Evolutionary conservation across 257 asterid species (phyloP).

Genomic region (Cordia subcordata): DNA sequence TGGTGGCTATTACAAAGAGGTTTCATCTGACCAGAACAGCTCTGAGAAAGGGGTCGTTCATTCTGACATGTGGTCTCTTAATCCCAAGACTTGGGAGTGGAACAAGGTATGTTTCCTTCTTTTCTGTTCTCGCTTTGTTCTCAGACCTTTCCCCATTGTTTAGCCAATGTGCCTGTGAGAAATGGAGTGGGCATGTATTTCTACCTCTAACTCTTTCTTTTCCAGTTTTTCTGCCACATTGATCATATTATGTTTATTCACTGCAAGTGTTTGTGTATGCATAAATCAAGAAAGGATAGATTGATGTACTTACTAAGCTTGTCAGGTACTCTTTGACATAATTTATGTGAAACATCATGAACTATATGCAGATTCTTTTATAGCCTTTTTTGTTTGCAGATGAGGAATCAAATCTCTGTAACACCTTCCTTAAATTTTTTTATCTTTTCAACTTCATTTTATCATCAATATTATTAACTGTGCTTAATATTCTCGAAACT

Average conservation of each 20-base stretch:
- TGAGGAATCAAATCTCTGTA: too few species aligned
- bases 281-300: too few species aligned
- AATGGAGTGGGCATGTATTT: not conserved
- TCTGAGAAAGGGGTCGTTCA: conserved; percentile 93
- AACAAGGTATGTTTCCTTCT: conserved; percentile 63
- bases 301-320: too few species aligned
- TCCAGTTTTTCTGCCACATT: not conserved
- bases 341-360: too few species aligned
- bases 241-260: not conserved
- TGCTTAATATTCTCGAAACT: too few species aligned
- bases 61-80: conserved; percentile 93
- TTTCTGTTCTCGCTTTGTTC: conserved; percentile 1
- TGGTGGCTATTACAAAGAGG: conserved; percentile 96
- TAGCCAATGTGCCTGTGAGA: not conserved
- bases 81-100: conserved; percentile 98
- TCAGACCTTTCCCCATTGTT: not conserved
- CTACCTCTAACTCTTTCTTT: not conserved
- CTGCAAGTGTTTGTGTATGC: too few species aligned
- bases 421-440: too few species aligned
- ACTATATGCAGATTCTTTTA: too few species aligned
- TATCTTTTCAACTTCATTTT: too few species aligned
- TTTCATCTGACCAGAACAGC: conserved; percentile 67
- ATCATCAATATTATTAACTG: too few species aligned
- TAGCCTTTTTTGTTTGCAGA: too few species aligned
- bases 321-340: too few species aligned